Conservation (phyloP, 2,329 filamentous ascomycete genomes). For the Epichloe sibirici region DNA sequence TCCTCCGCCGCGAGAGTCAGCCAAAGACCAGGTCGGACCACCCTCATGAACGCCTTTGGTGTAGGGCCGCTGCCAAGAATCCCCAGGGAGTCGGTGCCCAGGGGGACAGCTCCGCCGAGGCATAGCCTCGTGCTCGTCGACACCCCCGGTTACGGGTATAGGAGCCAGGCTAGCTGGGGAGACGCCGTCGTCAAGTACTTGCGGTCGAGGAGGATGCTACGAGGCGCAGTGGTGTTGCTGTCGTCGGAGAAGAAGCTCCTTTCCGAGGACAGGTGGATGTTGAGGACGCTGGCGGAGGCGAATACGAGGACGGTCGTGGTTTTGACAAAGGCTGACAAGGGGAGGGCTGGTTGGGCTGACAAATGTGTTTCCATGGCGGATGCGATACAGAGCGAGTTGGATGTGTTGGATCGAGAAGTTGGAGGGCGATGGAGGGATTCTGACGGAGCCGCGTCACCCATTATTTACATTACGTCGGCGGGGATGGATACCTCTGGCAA, state of each 20-base stretch:
- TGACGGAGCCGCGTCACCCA: constrained; percentile 16
- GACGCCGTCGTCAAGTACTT: constrained; percentile 39
- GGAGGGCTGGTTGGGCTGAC: constrained; percentile 16
- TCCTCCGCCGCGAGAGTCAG: constrained; percentile 35
- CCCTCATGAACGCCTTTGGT: constrained; percentile 43
- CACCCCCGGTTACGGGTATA: constrained; percentile 38
- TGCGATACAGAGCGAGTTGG: constrained; percentile 17
- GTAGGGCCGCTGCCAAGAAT: constrained; percentile 31
- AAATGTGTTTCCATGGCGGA: constrained; percentile 16
- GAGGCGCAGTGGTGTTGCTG: constrained; percentile 41
- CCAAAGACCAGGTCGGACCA: constrained; percentile 38
- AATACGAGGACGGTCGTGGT: constrained; percentile 36
- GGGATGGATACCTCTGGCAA: constrained; percentile 20
- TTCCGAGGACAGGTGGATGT: constrained; percentile 32
- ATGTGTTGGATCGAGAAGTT: constrained; percentile 11
- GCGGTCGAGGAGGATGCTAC: constrained; percentile 30
- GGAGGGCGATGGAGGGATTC: constrained; percentile 18
- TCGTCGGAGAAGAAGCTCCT: constrained; percentile 41
- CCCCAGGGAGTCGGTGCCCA: constrained; percentile 14
- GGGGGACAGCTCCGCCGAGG: constrained; percentile 28
- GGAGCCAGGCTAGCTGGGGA: constrained; percentile 38
- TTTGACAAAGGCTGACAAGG: constrained; percentile 46
- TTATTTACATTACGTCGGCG: constrained; percentile 25
- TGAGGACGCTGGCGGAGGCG: constrained; percentile 33
- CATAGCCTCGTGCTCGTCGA: constrained; percentile 38